Evolutionary conservation across 1,284 basidiomycete species (phyloP), one percentile per base, ranked within the genome.

Genomic region (Rhizopogon parksii): DNA sequence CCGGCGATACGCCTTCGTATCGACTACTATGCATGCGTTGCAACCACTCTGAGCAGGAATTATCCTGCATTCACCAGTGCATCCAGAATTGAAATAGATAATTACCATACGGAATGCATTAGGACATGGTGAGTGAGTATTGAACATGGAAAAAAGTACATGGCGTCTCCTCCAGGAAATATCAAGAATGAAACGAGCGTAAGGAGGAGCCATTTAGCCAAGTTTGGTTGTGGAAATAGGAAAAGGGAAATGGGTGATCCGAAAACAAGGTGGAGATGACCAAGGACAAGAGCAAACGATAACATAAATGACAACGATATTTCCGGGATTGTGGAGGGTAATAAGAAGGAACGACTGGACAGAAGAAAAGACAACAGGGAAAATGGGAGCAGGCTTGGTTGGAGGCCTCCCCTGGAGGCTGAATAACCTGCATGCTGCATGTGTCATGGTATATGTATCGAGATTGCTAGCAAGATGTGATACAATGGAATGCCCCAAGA

Each of bases 51-150:
- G 11, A 32, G 19, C 7, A 9, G 17, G 17, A n/a, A 43, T 30
- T 12, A 32, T 43, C 42, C 27, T 19, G 40, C 6, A 27, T 7
- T 27, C 27, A 27, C 27, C 27, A 15, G 30, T 30, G 40, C 40
- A 42, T 47, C 46, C 50, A 50, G 34, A 35, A 11, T 67, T 68
- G 57, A 47, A 67, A 65, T 57, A 56, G 63, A 49, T 32, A 34
- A 65, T 67, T 65, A 68, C 63, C 66, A 65, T 68, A 68, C 46
- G 63, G 24, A 67, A 65, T 60, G 56, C 59, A 66, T 66, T 68
- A 68, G 52, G 61, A 68, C 64, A 66, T 68, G 62, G 65, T 49
- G 59, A 55, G 57, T 59, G 59, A 56, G 61, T 68, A 68, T 65
- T 53, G 56, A 68, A 62, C 65, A 65, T 66, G 53, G 52, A 46